These are phyloP conservation scores for Yarrowia osloensis DNA, from an alignment of 805 yeast genomes.

Conservation along the genomic window DNA sequence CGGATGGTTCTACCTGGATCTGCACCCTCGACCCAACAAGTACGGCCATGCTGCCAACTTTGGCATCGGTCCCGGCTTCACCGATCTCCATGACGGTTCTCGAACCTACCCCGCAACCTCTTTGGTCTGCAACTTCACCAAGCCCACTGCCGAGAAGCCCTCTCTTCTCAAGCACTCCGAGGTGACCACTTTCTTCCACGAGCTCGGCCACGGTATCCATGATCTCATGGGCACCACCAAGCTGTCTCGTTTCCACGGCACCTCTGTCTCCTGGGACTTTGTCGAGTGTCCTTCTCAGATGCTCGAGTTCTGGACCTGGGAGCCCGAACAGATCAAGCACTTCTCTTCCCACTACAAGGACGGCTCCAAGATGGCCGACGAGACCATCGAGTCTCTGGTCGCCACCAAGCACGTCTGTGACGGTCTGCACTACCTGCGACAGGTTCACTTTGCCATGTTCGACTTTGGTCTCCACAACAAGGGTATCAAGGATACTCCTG, in stretches of 20 bases:
- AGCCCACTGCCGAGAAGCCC: slow-evolving; percentile 70
- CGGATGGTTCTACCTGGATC: slow-evolving; percentile 79
- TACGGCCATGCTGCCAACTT: slow-evolving; percentile 90
- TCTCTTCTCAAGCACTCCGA: slow-evolving; percentile 75
- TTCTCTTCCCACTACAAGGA: slow-evolving; percentile 66
- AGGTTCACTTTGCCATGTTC: slow-evolving; percentile 74
- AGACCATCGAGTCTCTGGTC: slow-evolving; percentile 58
- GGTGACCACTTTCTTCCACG: slow-evolving; percentile 84
- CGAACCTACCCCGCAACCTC: slow-evolving; percentile 71
- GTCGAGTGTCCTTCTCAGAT: slow-evolving; percentile 91
- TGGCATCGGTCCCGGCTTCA: slow-evolving; percentile 62
- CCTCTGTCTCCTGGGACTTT: slow-evolving; percentile 78
- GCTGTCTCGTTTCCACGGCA: slow-evolving; percentile 72
- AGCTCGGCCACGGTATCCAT: slow-evolving; percentile 87
- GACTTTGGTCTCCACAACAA: slow-evolving; percentile 66
- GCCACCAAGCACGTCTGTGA: slow-evolving; percentile 74
- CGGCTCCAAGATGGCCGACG: slow-evolving; percentile 58
- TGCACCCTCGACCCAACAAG: slow-evolving; percentile 84
- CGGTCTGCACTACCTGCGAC: slow-evolving; percentile 70
- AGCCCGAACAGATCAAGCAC: slow-evolving; percentile 55
- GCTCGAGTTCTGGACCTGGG: slow-evolving; percentile 89
- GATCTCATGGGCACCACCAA: slow-evolving; percentile 67
- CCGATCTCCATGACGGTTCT: slow-evolving; percentile 54
- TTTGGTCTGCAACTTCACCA: slow-evolving; percentile 80
- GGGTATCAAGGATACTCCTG: slow-evolving; percentile 38